A percentile compares a stretch with the other conserved stretches of the same genome.
Conservation (phyloP, 148 eudicot genomes). For the Drosera capensis region DNA sequence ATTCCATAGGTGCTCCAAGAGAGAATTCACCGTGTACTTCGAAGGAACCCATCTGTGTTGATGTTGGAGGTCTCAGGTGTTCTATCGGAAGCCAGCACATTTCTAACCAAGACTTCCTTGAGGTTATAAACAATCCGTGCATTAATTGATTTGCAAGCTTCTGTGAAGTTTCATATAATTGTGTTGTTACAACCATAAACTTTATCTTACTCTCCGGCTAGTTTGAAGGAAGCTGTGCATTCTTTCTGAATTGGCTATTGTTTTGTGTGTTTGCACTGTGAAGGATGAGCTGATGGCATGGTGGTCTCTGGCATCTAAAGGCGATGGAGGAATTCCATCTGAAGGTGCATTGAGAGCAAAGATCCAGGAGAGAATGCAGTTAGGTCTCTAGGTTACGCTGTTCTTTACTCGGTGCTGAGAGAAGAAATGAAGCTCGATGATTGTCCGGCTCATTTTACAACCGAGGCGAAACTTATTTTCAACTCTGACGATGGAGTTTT, state of each 20-base stretch:
- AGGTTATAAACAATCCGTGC: constrained; percentile 24
- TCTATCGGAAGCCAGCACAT: constrained; percentile 35
- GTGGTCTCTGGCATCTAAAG: constrained; percentile 26
- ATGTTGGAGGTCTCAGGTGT: constrained; percentile 32
- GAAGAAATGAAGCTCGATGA: too few species aligned
- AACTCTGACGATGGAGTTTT: too few species aligned
- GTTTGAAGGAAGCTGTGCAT: too few species aligned
- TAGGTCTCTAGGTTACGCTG: constrained; percentile 38
- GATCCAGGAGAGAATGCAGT: background rate
- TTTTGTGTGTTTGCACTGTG: background rate
- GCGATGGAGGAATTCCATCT: constrained; percentile 31
- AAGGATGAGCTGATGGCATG: constrained; percentile 46
- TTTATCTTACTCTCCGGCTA: background rate
- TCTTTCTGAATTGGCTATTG: too few species aligned
- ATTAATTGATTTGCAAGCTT: constrained; percentile 4
- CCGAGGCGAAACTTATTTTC: too few species aligned
- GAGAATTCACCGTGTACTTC: constrained; percentile 16
- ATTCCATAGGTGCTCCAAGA: constrained; percentile 14
- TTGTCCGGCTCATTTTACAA: too few species aligned
- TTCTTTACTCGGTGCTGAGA: too few species aligned
- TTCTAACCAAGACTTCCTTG: constrained; percentile 51
- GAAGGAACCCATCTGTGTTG: constrained; percentile 22
- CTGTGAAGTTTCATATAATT: background rate
- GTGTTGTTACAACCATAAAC: background rate
- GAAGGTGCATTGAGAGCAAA: constrained; percentile 17